phyloP scores from a whole-genome alignment of 2,329 filamentous ascomycete species.

The Chaetomiaceae sp. region DNA sequence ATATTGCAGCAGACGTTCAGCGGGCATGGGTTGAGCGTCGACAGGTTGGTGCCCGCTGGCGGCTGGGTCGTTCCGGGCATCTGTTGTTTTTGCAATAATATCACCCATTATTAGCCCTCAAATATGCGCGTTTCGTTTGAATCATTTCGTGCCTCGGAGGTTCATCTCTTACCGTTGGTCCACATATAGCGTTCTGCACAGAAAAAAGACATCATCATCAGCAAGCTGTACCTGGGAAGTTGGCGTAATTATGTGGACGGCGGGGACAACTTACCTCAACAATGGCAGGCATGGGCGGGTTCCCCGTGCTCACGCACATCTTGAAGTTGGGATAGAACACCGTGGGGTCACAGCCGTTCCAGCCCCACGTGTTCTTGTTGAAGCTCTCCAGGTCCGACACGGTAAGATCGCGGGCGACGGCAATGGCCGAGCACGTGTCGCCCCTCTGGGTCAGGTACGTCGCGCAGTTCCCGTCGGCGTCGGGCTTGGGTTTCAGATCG shows the following conservation, averaged over 20 bases:
- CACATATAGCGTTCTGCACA: too few species aligned
- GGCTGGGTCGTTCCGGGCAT: constrained; percentile 34
- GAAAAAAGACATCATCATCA: too few species aligned
- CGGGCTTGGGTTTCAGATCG: constrained; percentile 33
- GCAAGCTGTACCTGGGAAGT: constrained; percentile 38
- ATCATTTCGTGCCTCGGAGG: too few species aligned
- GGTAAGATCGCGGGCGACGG: too few species aligned
- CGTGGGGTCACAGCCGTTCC: constrained; percentile 14
- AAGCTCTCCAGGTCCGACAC: too few species aligned
- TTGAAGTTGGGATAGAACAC: neutral
- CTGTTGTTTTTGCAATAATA: too few species aligned
- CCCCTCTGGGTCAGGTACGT: too few species aligned
- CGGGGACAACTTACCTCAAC: too few species aligned
- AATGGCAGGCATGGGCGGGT: neutral
- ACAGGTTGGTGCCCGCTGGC: constrained; percentile 29
- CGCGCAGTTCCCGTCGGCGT: constrained; percentile 33
- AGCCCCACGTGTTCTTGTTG: too few species aligned
- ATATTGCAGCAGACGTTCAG: constrained; percentile 22
- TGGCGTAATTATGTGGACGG: constrained; percentile 31
- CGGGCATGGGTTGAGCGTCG: constrained; percentile 37
- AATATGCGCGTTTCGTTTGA: too few species aligned
- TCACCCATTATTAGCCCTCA: too few species aligned
- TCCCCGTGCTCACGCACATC: neutral
- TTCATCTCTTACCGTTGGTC: constrained; percentile 36
- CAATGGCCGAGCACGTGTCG: too few species aligned